A percentile compares a stretch with the other conserved stretches of the same genome.
Evolutionary conservation across 2,329 filamentous ascomycete genomes (phyloP).

Genomic region (Colletotrichum theobromicola): DNA sequence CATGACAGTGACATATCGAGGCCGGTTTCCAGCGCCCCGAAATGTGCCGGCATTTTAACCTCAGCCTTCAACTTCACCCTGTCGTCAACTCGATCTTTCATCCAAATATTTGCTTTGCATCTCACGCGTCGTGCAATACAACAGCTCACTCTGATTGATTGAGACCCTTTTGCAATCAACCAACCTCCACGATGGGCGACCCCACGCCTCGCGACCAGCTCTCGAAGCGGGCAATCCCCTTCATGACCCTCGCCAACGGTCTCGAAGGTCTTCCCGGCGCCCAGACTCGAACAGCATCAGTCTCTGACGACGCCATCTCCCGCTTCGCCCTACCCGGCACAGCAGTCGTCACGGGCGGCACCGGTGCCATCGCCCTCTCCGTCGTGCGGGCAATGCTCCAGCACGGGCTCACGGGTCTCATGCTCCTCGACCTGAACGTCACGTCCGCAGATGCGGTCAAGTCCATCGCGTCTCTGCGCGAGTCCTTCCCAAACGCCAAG

Average conservation of each 20-base stretch:
- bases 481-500: constrained; percentile 57
- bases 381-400: constrained; percentile 74
- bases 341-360: constrained; percentile 66
- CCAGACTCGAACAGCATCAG: constrained; percentile 5
- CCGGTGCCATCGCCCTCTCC: constrained; percentile 66
- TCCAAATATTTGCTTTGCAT: not conserved
- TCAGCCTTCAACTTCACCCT: not conserved
- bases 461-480: constrained; percentile 47
- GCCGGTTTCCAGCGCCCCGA: not conserved
- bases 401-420: constrained; percentile 65
- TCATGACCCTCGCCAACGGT: constrained; percentile 28
- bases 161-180: not conserved
- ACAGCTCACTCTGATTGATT: not conserved
- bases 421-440: constrained; percentile 63
- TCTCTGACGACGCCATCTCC: not conserved
- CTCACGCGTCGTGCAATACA: too few relatives aligned
- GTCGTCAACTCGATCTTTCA: not conserved
- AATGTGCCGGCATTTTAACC: not conserved
- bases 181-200: not conserved
- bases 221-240: constrained; percentile 27
- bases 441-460: constrained; percentile 37
- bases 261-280: constrained; percentile 7
- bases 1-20: not conserved
- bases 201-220: constrained; percentile 21
- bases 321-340: constrained; percentile 37